Base-by-base conservation (phyloP, 768 basidiomycete genomes). In the Boletus rubroflammeus region DNA sequence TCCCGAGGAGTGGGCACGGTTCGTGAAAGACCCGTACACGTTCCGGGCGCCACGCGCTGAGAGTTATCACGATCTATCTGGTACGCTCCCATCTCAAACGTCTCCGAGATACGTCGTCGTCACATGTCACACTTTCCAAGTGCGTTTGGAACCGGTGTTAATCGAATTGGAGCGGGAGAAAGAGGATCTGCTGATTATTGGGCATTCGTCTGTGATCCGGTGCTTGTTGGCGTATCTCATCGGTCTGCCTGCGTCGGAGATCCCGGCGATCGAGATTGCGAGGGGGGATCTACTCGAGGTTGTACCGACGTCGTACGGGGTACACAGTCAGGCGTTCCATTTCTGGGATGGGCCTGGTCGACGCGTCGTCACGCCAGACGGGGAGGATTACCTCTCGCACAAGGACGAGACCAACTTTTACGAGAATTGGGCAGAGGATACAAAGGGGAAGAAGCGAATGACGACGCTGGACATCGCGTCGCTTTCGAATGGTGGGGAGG, bases 221-320 rank as follows among this genome's bases (percentile, higher is more conserved):
- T 99, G 97, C 74, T 78, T 99, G 54, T 81, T 98, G 42, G 88
- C 94, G 3, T 93, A 93, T 70, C 85, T 93, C 62, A 93, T 93
- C 60, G 97, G 97, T 6, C 78, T 98, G 3, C 93, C 94, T 6
- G 93, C 96, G 0, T 88, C 88, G 26, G 97, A 99, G 68, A 97
- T 99, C 42, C 97, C 97, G 0, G 95, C 93, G 1, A 96, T 98
- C 50, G 96, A 98, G 71, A 88, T 99, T 62, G 92, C 96, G 35
- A 83, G 97, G 13, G 97, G 97, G 0, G 97, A 99, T 67, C 75
- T 98, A n/a, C 80, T 98, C 36, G 97, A 99, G 70, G 89, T 93
- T 46, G 83, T 90, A 0, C 90, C 91, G 2, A 86, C 90, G 10
- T 90, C 87, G 6, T 93, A 93, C 60, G 94, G 94, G 10, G 94